A percentile compares a stretch with the other conserved stretches of the same genome.
Evolutionary conservation across 768 basidiomycete species (phyloP).

Genomic region (Kondoa malvinella): DNA sequence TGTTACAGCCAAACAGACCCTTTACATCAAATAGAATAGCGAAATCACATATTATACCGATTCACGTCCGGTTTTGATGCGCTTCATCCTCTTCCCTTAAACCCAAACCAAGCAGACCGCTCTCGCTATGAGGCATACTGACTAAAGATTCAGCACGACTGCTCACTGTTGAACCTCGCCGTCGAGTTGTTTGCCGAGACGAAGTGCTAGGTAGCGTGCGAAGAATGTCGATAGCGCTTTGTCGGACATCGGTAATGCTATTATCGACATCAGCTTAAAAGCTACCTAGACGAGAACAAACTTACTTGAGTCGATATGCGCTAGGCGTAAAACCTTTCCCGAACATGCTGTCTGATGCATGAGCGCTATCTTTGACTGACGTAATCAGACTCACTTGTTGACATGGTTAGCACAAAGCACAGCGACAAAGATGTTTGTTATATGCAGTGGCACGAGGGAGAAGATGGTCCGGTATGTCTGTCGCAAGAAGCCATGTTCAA

Average conservation of each 20-base stretch:
- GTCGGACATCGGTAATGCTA: constrained; percentile 26
- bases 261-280: background rate
- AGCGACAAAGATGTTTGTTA: constrained; percentile 44
- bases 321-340: constrained; percentile 50
- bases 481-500: constrained; percentile 40
- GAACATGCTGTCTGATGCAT: constrained; percentile 37
- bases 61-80: background rate
- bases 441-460: constrained; percentile 43
- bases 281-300: background rate
- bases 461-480: constrained; percentile 43
- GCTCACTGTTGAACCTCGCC: background rate
- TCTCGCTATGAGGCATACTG: background rate
- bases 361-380: background rate
- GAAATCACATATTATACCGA: background rate
- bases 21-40: constrained; percentile 1
- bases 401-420: constrained; percentile 57
- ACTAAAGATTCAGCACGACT: background rate
- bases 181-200: background rate
- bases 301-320: constrained; percentile 41
- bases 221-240: constrained; percentile 25
- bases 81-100: background rate
- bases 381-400: constrained; percentile 25
- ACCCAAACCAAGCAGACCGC: background rate
- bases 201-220: constrained; percentile 11
- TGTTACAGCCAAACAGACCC: no score